phyloP scores from a whole-genome alignment of 2,329 filamentous ascomycete genomes.

The Aspergillus fructus region DNA sequence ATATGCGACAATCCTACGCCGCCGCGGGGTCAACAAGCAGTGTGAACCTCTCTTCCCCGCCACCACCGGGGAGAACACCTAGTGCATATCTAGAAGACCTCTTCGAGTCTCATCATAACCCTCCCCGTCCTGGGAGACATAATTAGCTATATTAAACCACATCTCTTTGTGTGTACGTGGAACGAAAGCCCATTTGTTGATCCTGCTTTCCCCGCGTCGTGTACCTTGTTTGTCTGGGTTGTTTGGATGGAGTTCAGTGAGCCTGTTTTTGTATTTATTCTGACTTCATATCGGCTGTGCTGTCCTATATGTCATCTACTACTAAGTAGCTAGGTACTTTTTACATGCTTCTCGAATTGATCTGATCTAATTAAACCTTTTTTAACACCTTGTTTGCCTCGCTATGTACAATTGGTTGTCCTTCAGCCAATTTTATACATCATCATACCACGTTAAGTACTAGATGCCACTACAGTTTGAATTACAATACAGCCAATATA shows the following conservation, averaged over 20 bases:
- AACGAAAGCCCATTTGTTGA: neutral
- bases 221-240: neutral
- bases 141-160: neutral
- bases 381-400: too few species aligned
- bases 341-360: neutral
- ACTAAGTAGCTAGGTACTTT: neutral
- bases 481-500: neutral
- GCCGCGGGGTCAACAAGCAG: slow-evolving; percentile 55
- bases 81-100: slow-evolving; percentile 89
- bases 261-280: neutral
- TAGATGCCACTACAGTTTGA: too few species aligned
- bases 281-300: neutral
- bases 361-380: neutral
- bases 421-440: too few species aligned
- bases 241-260: neutral
- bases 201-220: neutral
- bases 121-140: slow-evolving; percentile 17
- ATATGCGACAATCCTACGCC: slow-evolving; percentile 29
- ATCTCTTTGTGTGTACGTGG: neutral
- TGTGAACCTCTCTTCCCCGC: slow-evolving; percentile 62
- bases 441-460: too few species aligned
- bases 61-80: slow-evolving; percentile 71
- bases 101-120: slow-evolving; percentile 67
- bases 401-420: too few species aligned
- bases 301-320: slow-evolving; percentile 3